Percentiles rank a stretch among this genome's conserved stretches.
Evolutionary conservation across 768 basidiomycete genomes (phyloP).

Genomic region (Mycena indigotica): DNA sequence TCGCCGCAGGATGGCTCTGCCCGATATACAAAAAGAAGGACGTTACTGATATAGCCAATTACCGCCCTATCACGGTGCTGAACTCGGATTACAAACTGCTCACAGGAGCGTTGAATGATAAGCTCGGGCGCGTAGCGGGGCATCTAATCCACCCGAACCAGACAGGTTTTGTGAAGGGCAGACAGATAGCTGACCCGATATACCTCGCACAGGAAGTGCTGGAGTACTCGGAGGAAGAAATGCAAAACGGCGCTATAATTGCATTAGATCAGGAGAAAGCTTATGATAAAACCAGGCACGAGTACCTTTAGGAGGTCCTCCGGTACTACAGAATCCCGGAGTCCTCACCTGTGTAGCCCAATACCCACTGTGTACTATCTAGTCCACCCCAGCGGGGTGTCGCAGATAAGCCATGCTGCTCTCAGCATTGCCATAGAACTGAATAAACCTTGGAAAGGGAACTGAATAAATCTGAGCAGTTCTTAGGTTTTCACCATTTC

Average conservation of each 20-base stretch:
- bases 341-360: too few species aligned
- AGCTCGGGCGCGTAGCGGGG: neutral
- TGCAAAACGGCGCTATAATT: constrained; percentile 9
- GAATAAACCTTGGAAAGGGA: too few species aligned
- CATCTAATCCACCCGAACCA: constrained; percentile 2
- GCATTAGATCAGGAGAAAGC: neutral
- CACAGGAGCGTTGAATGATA: neutral
- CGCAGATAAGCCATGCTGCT: too few species aligned
- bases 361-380: too few species aligned
- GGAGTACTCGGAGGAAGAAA: constrained; percentile 1
- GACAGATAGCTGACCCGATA: constrained; percentile 25
- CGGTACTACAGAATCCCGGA: neutral
- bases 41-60: constrained; percentile 4
- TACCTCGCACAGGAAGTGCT: constrained; percentile 19
- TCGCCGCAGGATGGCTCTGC: constrained; percentile 7
- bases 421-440: too few species aligned
- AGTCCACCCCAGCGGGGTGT: too few species aligned
- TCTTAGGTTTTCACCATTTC: too few species aligned
- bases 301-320: constrained; percentile 7
- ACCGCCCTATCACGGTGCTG: constrained; percentile 2
- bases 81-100: constrained; percentile 4
- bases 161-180: constrained; percentile 26
- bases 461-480: too few species aligned
- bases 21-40: constrained; percentile 11
- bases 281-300: constrained; percentile 26